Base-by-base conservation (phyloP, 768 basidiomycete species). In the Cubamyces sp. region DNA sequence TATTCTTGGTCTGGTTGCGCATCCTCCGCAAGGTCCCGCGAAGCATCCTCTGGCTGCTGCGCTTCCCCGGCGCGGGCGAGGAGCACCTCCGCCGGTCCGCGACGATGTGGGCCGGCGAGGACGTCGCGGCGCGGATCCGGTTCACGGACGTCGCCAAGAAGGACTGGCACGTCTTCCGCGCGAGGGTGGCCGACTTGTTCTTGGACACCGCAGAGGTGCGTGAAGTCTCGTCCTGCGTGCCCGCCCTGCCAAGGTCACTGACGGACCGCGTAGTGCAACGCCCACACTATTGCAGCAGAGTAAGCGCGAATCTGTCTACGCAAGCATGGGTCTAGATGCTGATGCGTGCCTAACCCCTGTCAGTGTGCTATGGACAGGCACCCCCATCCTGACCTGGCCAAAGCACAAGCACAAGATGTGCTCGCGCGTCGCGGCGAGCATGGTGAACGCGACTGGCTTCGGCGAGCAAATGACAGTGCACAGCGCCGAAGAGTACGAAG, bases 11-110 rank as follows among this genome's bases (percentile, higher is more conserved):
- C n/a, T 83, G 82, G 82, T 70, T 83, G 41, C 75, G 74, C 37
- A 82, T 83, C 55, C 74, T 83, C 19, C 66, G 70, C 16, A 69
- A 73, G 54, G 77, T 81, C 45, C 79, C 75, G 16, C 75, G 75
- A 18, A 82, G 82, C 56, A 77, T 83, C 53, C 75, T 83, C n/a
- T 83, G 82, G 82, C 72, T 83, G 1, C 74, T 83, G 47, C 81
- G 82, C 23, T 83, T 83, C 63, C 82, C 82, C 7, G 71, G 75
- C 1, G 72, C 80, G 8, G 82, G 80, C 45, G 82, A 84, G 53
- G 69, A 73, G 54, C 77, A 83, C 60, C 70, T 83, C 37, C 65
- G 76, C 30, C 75, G 77, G 42, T 74, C 75, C 2, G 82, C 82
- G 2, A 55, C 48, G 39, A 62, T 71, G 40, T 83, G 82, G 82